Conservation (phyloP, 129 eudicot species). For the Artemisia argyi region DNA sequence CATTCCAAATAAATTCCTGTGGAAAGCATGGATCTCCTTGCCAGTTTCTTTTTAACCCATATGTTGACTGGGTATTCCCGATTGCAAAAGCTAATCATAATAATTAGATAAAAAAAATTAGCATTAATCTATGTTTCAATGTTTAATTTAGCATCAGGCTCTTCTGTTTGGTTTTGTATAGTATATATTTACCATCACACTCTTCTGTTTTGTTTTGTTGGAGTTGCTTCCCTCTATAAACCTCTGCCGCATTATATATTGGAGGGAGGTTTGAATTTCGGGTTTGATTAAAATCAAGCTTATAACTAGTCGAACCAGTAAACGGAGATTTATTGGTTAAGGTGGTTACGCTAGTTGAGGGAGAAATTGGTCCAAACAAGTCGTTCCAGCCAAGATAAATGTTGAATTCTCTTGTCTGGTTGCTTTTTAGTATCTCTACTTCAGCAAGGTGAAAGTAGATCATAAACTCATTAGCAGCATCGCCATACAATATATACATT, state of each 20-base stretch:
- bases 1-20: neutral
- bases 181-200: no score
- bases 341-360: neutral
- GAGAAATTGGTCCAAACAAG: constrained; percentile 1
- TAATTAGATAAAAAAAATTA: no score
- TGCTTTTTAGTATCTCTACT: constrained; percentile 14
- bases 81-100: constrained; percentile 29
- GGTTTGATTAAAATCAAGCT: constrained; percentile 2
- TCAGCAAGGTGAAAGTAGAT: constrained; percentile 41
- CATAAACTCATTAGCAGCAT: neutral
- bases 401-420: constrained; percentile 36
- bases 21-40: constrained; percentile 40
- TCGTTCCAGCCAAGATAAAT: constrained; percentile 21
- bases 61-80: constrained; percentile 26
- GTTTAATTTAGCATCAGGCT: no score
- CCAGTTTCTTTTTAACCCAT: constrained; percentile 30
- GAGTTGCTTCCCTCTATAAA: constrained; percentile 15
- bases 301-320: neutral
- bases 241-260: constrained; percentile 33
- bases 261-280: constrained; percentile 31
- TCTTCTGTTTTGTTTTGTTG: no score
- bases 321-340: neutral
- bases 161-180: constrained; percentile 23
- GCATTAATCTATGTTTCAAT: no score
- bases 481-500: no score